Conservation (phyloP, 129 eudicot genomes). For the sunflower (Helianthus annuus) region HanXRQr2.0-SUNRISE NC_035434.2:136417249-136417748, state of each 20-base stretch:
- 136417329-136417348: constrained; percentile 13
- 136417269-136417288: neutral
- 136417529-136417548: constrained; percentile 47
- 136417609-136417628: neutral
- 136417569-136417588: constrained; percentile 51
- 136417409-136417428: constrained; percentile 49
- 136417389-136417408: constrained; percentile 72
- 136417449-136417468: constrained; percentile 19
- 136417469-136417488: constrained; percentile 11
- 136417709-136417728: neutral
- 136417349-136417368: constrained; percentile 30
- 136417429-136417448: constrained; percentile 82
- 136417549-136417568: constrained; percentile 90
- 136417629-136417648: neutral
- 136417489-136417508: constrained; percentile 28
- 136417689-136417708: neutral
- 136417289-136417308: neutral
- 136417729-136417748: too few species aligned
- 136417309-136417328: neutral
- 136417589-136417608: constrained; percentile 43
- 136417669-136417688: neutral
- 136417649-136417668: neutral
- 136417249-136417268: neutral
- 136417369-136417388: constrained; percentile 50
- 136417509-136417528: constrained; percentile 25